A percentile compares a stretch with the other conserved stretches of the same genome.
Evolutionary conservation across 2,329 filamentous ascomycete species (phyloP).

Genomic region (Blastomyces percursus): DNA sequence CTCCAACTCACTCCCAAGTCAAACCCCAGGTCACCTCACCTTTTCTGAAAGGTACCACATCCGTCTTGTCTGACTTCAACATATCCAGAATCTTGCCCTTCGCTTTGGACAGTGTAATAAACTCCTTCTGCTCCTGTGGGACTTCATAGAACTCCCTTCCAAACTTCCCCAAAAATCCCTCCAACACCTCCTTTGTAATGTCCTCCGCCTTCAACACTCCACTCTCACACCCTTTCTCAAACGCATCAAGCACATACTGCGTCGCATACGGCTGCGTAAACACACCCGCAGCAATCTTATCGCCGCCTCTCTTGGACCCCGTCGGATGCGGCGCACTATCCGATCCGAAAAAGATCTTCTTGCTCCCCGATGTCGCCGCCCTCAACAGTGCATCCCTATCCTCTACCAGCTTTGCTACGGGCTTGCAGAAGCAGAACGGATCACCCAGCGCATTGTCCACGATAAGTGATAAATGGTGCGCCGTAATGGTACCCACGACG

Average conservation of each 20-base stretch:
- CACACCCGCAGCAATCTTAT: conserved; percentile 45
- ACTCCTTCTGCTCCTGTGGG: conserved; percentile 41
- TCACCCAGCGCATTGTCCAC: conserved; percentile 63
- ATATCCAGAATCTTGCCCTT: conserved; percentile 43
- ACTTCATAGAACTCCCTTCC: conserved; percentile 50
- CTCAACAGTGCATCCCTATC: conserved; percentile 63
- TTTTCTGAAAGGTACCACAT: conserved; percentile 31
- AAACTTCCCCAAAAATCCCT: conserved; percentile 47
- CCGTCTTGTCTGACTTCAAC: conserved; percentile 42
- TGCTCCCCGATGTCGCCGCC: conserved; percentile 42
- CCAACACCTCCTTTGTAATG: conserved; percentile 44
- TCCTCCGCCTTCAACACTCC: conserved; percentile 44
- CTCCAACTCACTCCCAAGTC: conserved; percentile 2
- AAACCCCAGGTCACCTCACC: conserved; percentile 7
- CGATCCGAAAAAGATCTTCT: conserved; percentile 55
- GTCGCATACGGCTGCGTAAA: conserved; percentile 53
- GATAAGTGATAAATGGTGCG: conserved; percentile 73
- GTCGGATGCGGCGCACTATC: conserved; percentile 59
- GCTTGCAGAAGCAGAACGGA: conserved; percentile 71
- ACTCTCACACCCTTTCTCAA: conserved; percentile 45
- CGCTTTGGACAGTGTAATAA: conserved; percentile 21
- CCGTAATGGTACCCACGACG: conserved; percentile 69
- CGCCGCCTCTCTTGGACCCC: conserved; percentile 44
- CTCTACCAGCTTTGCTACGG: conserved; percentile 59
- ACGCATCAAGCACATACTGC: conserved; percentile 47